These are phyloP conservation scores for Scleroderma bovista DNA, from an alignment of 768 basidiomycete species.

Conservation along the genomic window DNA sequence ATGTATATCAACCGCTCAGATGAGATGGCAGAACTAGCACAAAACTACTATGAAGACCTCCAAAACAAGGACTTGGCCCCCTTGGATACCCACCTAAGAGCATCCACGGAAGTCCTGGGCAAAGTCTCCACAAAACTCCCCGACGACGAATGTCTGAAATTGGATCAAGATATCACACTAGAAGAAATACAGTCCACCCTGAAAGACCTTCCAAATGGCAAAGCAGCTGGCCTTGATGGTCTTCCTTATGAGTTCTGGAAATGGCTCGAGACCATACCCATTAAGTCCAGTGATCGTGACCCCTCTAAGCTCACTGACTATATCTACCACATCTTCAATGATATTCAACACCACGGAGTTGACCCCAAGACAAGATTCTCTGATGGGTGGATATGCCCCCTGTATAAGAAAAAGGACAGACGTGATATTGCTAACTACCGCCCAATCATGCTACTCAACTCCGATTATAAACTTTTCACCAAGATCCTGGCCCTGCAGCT, in stretches of 20 bases:
- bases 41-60: constrained; percentile 9
- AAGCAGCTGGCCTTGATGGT: constrained; percentile 22
- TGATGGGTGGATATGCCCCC: constrained; percentile 30
- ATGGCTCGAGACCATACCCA: neutral
- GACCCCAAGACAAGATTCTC: constrained; percentile 13
- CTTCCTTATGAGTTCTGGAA: constrained; percentile 29
- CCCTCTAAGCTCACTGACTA: neutral
- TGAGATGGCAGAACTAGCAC: constrained; percentile 30
- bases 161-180: neutral
- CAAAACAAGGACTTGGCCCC: constrained; percentile 12
- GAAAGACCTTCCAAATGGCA: constrained; percentile 6
- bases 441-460: constrained; percentile 33
- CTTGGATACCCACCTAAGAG: neutral
- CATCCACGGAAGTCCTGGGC: neutral
- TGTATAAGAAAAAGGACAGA: constrained; percentile 38
- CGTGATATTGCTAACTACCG: constrained; percentile 30
- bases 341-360: constrained; percentile 26
- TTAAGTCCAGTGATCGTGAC: no score
- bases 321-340: constrained; percentile 1
- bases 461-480: constrained; percentile 30
- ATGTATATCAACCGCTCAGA: neutral
- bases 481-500: constrained; percentile 18
- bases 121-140: neutral
- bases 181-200: constrained; percentile 14
- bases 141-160: neutral